Evolutionary conservation across 768 basidiomycete genomes (phyloP).

Genomic region (Pulveroboletus ravenelii): DNA sequence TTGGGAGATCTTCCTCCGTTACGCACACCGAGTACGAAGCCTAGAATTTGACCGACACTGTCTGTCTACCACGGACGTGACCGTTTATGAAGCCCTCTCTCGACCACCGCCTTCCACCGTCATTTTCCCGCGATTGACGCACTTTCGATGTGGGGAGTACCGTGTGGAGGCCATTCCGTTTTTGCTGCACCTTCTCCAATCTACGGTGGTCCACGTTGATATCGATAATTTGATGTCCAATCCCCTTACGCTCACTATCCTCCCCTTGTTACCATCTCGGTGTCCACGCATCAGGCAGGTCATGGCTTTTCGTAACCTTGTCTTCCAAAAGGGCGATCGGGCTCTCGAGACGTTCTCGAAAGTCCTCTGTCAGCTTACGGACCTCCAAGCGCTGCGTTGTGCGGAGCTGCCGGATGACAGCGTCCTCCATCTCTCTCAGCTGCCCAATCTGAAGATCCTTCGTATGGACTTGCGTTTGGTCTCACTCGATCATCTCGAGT

Average conservation of each 20-base stretch:
- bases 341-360: conserved; percentile 23
- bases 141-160: conserved; percentile 27
- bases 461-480: conserved; percentile 26
- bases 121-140: conserved; percentile 24
- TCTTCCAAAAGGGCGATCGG: conserved; percentile 22
- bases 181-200: conserved; percentile 22
- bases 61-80: conserved; percentile 16
- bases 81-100: conserved; percentile 18
- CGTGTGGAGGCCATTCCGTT: conserved; percentile 22
- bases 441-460: conserved; percentile 21
- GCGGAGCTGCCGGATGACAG: conserved; percentile 24
- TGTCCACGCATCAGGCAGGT: conserved; percentile 26
- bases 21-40: conserved; percentile 29
- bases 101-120: conserved; percentile 12
- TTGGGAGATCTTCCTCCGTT: conserved; percentile 28
- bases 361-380: conserved; percentile 19
- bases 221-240: conserved; percentile 28
- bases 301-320: conserved; percentile 28
- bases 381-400: conserved; percentile 24
- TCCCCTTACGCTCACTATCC: conserved; percentile 13
- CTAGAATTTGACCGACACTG: conserved; percentile 29
- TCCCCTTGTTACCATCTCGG: conserved; percentile 17
- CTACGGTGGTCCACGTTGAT: conserved; percentile 25
- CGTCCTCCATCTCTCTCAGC: conserved; percentile 18
- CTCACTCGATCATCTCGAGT: conserved; percentile 20